Evolutionary conservation across 179 eudicot species (phyloP), one percentile per base, ranked within the genome.

Genomic region (Patellifolia procumbens): DNA sequence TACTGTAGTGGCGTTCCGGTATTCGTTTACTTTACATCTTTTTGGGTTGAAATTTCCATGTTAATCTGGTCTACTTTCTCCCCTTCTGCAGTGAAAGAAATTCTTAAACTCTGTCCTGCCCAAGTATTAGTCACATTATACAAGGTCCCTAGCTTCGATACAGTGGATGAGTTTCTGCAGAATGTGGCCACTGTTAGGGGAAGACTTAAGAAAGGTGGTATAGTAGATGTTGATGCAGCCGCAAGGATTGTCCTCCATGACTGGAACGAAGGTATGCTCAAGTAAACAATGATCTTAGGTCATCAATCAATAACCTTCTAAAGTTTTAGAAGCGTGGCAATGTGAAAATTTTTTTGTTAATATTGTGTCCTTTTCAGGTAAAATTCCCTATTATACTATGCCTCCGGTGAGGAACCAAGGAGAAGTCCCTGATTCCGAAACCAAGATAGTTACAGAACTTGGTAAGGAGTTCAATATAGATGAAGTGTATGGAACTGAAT

Each of bases 201-300:
- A 42, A 91, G 85, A 80, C 92, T 95, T 7, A 93, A 95, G 79
- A 95, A 95, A 78, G 99, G 97, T 15, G 99, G 99, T 43, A 63
- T 89, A 58, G 87, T 90, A 63, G 99, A 93, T 80, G 84, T 85
- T 60, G 91, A 87, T 70, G 91, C 98, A 67, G 87, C 97, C 81
- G 99, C 98, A 68, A 93, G 94, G 82, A 90, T 95, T 20, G 88
- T 93, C 53, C 80, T 95, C 83, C 94, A 83, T 68, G 99, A 95
- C 75, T 95, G 99, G 99, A 95, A 95, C 76, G 96, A 90, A 81
- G 98, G 99, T 95, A 84, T 70, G 73, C 55, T 68, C 24, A 35
- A 65, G 46, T 77, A 59, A 16, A 7, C 26, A 39, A 39, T 51
- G 26, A 26, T 16, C 19, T 74, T 11, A 1, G 34, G 28, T 74